Evolutionary conservation across 306 rosid genomes (phyloP).

Genomic region (Pachyrhizus erosus): DNA sequence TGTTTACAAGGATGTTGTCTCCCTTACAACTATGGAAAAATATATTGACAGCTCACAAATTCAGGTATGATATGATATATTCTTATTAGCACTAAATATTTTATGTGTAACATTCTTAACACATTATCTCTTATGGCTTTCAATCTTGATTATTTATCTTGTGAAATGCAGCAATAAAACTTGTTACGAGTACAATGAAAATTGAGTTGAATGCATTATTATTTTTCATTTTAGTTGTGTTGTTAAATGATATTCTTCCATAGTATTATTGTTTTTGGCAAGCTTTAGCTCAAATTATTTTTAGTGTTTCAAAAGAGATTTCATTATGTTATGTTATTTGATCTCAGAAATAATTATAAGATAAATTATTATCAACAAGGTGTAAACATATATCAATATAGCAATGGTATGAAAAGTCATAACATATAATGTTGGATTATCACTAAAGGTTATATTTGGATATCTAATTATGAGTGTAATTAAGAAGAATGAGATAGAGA

Average conservation of each 20-base stretch:
- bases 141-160: neutral
- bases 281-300: slow-evolving; percentile 22
- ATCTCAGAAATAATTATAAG: neutral
- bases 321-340: slow-evolving; percentile 15
- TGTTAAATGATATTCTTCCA: slow-evolving; percentile 7
- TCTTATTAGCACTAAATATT: slow-evolving; percentile 4
- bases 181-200: neutral
- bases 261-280: neutral
- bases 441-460: neutral
- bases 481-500: neutral
- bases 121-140: neutral
- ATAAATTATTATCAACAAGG: slow-evolving; percentile 4
- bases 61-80: slow-evolving; percentile 50
- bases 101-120: neutral
- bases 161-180: slow-evolving; percentile 29
- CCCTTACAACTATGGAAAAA: slow-evolving; percentile 50
- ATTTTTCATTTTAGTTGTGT: slow-evolving; percentile 6
- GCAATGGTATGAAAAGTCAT: slow-evolving; percentile 6
- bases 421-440: neutral
- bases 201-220: slow-evolving; percentile 28
- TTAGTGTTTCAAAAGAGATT: neutral
- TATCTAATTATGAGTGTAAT: neutral
- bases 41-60: slow-evolving; percentile 54
- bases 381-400: neutral
- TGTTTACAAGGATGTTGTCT: slow-evolving; percentile 54